Evolutionary conservation across 805 yeast genomes (phyloP).

Genomic region (Spathaspora arborariae): DNA sequence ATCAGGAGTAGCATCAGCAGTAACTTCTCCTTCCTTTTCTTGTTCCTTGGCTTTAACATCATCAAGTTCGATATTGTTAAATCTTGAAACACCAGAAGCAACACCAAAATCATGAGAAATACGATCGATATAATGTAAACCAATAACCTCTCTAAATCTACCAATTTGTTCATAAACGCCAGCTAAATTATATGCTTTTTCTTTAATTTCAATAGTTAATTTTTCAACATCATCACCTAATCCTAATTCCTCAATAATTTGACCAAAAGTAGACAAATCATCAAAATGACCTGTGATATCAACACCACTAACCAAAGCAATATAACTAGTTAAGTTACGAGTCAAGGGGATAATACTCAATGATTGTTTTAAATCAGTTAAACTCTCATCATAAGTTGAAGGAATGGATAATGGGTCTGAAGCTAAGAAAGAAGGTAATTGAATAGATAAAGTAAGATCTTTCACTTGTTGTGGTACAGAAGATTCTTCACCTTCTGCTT

Average conservation of each 20-base stretch:
- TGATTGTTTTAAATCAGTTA: conserved; percentile 56
- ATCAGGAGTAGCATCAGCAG: background rate
- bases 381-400: conserved; percentile 40
- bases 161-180: conserved; percentile 59
- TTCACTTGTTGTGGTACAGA: conserved; percentile 4
- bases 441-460: conserved; percentile 10
- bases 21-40: conserved; percentile 3
- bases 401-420: conserved; percentile 20
- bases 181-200: conserved; percentile 57
- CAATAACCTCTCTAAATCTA: conserved; percentile 59
- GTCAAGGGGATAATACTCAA: conserved; percentile 55
- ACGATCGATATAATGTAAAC: conserved; percentile 46
- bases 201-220: conserved; percentile 44
- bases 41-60: conserved; percentile 21
- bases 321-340: conserved; percentile 58
- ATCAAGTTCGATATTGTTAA: conserved; percentile 37
- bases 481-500: conserved; percentile 2
- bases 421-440: conserved; percentile 10
- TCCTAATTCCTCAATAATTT: conserved; percentile 17
- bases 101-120: conserved; percentile 37
- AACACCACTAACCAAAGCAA: conserved; percentile 36
- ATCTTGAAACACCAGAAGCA: conserved; percentile 49
- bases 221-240: conserved; percentile 17
- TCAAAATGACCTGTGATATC: conserved; percentile 23
- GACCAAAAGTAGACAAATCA: conserved; percentile 25